These are phyloP conservation scores for Kodamaea derodonti DNA, from an alignment of 1,139 yeast species.

Conservation along the genomic window DNA sequence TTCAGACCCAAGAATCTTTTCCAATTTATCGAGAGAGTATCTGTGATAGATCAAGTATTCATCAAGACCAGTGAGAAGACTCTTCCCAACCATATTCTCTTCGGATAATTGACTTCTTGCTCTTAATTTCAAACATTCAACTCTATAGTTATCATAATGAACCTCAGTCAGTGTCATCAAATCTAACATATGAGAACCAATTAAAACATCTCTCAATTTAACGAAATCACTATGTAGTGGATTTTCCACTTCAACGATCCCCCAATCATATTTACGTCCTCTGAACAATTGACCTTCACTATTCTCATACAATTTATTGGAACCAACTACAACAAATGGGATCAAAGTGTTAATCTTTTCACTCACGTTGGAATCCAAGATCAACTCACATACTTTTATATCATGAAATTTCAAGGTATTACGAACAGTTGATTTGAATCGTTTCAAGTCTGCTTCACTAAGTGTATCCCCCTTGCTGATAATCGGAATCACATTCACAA, in stretches of 20 bases:
- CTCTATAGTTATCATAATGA: conserved; percentile 54
- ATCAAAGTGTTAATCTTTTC: conserved; percentile 28
- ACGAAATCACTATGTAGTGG: conserved; percentile 62
- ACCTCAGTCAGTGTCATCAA: conserved; percentile 53
- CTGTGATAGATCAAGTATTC: conserved; percentile 28
- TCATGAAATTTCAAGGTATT: conserved; percentile 41
- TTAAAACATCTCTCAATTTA: conserved; percentile 47
- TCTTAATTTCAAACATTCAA: conserved; percentile 38
- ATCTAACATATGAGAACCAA: conserved; percentile 56
- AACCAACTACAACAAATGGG: conserved; percentile 63
- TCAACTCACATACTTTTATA: conserved; percentile 56
- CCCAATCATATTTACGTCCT: conserved; percentile 75
- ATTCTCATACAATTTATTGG: conserved; percentile 32
- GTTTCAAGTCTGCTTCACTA: conserved; percentile 35
- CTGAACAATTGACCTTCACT: conserved; percentile 40
- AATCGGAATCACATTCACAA: conserved; percentile 75
- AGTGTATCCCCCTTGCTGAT: conserved; percentile 73
- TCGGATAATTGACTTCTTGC: conserved; percentile 16
- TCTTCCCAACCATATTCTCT: neutral
- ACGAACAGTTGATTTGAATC: conserved; percentile 44
- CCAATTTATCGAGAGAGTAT: conserved; percentile 33
- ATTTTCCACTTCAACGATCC: conserved; percentile 67
- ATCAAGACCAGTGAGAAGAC: conserved; percentile 12
- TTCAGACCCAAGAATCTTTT: conserved; percentile 28
- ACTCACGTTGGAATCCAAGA: conserved; percentile 38